These are phyloP conservation scores for Magnaporthiopsis rhizophila DNA, from an alignment of 2,329 filamentous ascomycete genomes.

Conservation along the genomic window DNA sequence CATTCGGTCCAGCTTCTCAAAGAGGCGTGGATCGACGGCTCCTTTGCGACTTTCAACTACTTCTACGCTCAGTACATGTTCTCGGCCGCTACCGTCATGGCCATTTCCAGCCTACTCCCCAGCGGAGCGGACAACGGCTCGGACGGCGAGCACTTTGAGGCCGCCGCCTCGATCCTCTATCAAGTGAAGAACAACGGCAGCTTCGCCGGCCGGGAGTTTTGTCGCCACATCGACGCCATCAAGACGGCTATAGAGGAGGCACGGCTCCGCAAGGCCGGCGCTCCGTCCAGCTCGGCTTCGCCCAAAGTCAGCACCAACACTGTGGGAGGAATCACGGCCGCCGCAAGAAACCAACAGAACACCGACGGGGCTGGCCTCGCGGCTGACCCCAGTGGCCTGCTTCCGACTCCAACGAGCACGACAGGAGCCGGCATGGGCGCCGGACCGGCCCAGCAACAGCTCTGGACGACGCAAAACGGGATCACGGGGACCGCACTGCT, in stretches of 20 bases:
- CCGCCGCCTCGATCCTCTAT: constrained; percentile 3
- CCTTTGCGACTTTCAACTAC: constrained; percentile 5
- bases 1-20: constrained; percentile 5
- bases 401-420: not conserved
- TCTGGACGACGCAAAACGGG: not conserved
- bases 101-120: constrained; percentile 5
- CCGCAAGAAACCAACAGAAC: not conserved
- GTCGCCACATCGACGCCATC: constrained; percentile 6
- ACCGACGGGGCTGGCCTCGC: not conserved
- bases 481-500: constrained; percentile 1
- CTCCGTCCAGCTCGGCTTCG: not conserved
- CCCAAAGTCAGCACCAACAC: not conserved
- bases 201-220: constrained; percentile 4
- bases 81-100: constrained; percentile 6
- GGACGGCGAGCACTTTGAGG: constrained; percentile 7
- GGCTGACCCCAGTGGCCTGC: not conserved
- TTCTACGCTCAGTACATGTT: constrained; percentile 5
- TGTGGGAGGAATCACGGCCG: not conserved
- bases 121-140: not conserved
- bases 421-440: not conserved
- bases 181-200: constrained; percentile 4
- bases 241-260: constrained; percentile 3
- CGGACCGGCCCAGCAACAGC: not conserved
- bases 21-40: constrained; percentile 7
- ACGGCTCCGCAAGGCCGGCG: not conserved